Evolutionary conservation across 1,284 basidiomycete genomes (phyloP).

Genomic region (Ceratobasidium sp.): DNA sequence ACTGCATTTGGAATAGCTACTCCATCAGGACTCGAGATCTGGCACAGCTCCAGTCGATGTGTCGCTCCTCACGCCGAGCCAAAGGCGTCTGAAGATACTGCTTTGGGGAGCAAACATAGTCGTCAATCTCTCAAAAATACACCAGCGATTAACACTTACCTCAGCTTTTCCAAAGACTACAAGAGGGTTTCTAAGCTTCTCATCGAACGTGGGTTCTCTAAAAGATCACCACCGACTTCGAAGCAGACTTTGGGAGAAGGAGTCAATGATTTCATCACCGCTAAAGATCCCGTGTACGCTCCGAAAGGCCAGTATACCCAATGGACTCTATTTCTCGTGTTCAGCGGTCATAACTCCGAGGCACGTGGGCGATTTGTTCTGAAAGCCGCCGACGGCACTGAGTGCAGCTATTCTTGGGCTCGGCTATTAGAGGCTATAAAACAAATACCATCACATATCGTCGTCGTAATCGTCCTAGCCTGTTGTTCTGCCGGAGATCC

Average conservation of each 20-base stretch:
- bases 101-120: neutral
- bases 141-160: neutral
- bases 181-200: no score
- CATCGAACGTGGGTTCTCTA: no score
- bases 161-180: neutral
- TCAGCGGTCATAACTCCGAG: neutral
- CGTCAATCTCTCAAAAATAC: neutral
- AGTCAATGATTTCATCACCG: no score
- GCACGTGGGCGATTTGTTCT: neutral
- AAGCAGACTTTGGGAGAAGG: no score
- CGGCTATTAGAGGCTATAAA: neutral
- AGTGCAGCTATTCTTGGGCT: neutral
- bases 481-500: neutral
- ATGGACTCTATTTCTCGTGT: neutral
- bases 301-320: no score
- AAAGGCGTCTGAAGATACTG: neutral
- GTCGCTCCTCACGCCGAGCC: no score
- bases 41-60: no score
- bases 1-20: no score
- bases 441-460: neutral
- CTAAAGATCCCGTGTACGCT: no score
- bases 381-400: no score
- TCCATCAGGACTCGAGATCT: no score
- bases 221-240: no score
- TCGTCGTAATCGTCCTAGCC: neutral